Evolutionary conservation across 148 eudicot species (phyloP).

Genomic region (Rhododendron molle): DNA sequence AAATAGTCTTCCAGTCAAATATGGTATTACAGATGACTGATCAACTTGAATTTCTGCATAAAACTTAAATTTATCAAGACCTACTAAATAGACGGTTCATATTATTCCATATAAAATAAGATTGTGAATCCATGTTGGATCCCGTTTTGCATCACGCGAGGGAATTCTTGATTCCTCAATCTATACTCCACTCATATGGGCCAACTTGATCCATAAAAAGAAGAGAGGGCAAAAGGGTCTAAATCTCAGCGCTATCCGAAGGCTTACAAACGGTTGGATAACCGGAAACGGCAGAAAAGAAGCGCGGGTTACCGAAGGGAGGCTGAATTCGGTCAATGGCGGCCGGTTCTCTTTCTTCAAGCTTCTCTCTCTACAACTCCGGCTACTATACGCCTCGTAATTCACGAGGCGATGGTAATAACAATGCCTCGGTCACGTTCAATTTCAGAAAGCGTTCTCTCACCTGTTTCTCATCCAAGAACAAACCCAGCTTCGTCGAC

Average conservation of each 20-base stretch:
- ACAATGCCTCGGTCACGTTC: not conserved
- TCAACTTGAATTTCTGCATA: too few species aligned
- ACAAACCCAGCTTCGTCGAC: constrained; percentile 66
- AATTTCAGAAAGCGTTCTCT: constrained; percentile 13
- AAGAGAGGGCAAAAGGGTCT: not conserved
- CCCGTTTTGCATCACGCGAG: too few species aligned
- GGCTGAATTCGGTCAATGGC: constrained; percentile 14
- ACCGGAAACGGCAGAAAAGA: not conserved
- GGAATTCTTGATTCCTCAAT: too few species aligned
- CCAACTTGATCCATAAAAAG: not conserved
- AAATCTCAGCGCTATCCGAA: constrained; percentile 1
- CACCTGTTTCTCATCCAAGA: constrained; percentile 48
- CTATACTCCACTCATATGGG: not conserved
- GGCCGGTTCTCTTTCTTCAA: constrained; percentile 10
- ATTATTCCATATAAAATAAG: too few species aligned
- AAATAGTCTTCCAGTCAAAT: too few species aligned
- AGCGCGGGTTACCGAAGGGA: not conserved
- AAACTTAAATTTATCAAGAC: too few species aligned
- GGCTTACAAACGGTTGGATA: constrained; percentile 5
- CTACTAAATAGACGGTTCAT: too few species aligned
- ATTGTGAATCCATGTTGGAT: too few species aligned
- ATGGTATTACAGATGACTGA: too few species aligned
- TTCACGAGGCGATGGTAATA: not conserved
- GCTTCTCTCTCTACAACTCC: constrained; percentile 13
- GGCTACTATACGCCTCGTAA: not conserved